Evolutionary conservation across 140 eudicot species (phyloP), one percentile per base, ranked within the genome.

Genomic region (Bidens hawaiensis): DNA sequence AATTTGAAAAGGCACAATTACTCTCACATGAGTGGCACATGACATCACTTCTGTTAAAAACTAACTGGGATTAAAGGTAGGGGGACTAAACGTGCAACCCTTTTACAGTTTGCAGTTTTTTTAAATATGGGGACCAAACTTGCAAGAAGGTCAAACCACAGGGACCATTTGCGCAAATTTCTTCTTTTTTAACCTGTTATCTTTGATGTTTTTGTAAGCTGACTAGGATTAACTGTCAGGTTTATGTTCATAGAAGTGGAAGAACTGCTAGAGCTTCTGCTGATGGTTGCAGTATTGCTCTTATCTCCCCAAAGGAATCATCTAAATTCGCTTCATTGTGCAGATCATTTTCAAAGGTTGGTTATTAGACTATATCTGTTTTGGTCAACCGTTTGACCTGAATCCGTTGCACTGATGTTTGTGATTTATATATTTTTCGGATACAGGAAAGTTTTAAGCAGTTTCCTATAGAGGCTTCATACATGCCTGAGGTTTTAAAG

Each of bases 221-320:
- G 49, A 68, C 19, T 69, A 48, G 48, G 57, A 52, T 68, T 59
- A 21, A 31, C 60, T 68, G 56, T 10, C 69, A 90, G 97, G 90
- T 90, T 61, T 90, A 90, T 78, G 97, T 90, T 62, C 97, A 90
- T 76, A 87, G 97, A 87, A 83, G 97, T 65, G 97, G 97, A 49
- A 75, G 97, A 84, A 90, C 97, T 18, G 97, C 97, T 50, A 83
- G 97, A 69, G 97, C 97, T 48, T 84, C 79, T 64, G 78, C 95
- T 49, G 97, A 90, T 82, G 97, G 97, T 6, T 90, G 96, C 75
- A 83, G 96, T 62, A 88, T 90, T 74, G 89, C 85, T 60, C 75
- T 90, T 30, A 79, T 90, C 31, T 86, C 97, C 28, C 87, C 97
- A 38, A 90, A 87, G 50, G 97, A 87, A 60, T 72, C 90, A 48